Percentiles rank a stretch among this genome's conserved stretches.
Evolutionary conservation across 1,139 yeast genomes (phyloP).

Genomic region (Arxiozyma bovina): DNA sequence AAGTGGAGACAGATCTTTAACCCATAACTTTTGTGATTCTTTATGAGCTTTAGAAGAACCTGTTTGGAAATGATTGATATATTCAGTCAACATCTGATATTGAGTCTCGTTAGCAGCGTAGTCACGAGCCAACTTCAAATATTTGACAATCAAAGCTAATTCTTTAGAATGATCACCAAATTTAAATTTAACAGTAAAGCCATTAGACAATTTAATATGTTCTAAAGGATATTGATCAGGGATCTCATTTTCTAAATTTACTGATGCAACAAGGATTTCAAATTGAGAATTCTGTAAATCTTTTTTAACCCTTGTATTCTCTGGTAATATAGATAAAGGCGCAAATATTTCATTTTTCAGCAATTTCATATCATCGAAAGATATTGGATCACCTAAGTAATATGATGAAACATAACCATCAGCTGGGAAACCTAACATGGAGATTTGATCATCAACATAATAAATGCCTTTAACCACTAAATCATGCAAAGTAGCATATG

Average conservation of each 20-base stretch:
- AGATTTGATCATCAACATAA: constrained; percentile 38
- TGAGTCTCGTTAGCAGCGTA: constrained; percentile 71
- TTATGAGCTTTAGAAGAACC: constrained; percentile 85
- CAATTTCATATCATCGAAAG: constrained; percentile 54
- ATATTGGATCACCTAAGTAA: constrained; percentile 42
- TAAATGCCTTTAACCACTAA: constrained; percentile 37
- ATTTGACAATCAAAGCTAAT: constrained; percentile 49
- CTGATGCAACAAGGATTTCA: constrained; percentile 55
- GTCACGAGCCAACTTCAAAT: constrained; percentile 48
- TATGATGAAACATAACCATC: constrained; percentile 68
- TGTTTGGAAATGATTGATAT: constrained; percentile 61
- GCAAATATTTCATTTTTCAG: constrained; percentile 55
- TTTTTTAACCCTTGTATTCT: constrained; percentile 68
- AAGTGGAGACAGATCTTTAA: constrained; percentile 71
- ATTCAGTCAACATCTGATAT: constrained; percentile 50
- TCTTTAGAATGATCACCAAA: constrained; percentile 74
- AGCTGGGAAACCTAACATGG: constrained; percentile 70
- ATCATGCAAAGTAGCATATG: constrained; percentile 39
- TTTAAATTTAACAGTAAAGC: constrained; percentile 36
- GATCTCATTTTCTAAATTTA: constrained; percentile 37
- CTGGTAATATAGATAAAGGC: constrained; percentile 60
- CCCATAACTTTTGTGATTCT: constrained; percentile 79
- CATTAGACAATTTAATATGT: constrained; percentile 32
- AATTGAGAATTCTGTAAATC: constrained; percentile 33
- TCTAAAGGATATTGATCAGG: constrained; percentile 36